Percentiles rank a stretch among this genome's conserved stretches.
phyloP scores from a whole-genome alignment of 495 filamentous ascomycete species.

The Aspergillus indologenus region DNA sequence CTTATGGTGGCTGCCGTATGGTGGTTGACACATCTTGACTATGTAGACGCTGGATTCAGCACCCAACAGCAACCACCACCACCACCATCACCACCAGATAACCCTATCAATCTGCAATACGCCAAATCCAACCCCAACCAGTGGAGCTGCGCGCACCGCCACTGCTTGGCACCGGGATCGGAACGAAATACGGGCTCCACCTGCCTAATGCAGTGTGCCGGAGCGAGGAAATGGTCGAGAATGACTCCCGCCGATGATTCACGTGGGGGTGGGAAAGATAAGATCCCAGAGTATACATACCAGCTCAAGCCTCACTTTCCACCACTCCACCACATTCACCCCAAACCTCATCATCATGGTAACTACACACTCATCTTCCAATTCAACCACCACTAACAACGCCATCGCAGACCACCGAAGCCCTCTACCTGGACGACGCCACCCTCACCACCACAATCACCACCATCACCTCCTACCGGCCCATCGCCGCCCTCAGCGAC shows the following conservation, averaged over 20 bases:
- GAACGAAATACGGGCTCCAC: background rate
- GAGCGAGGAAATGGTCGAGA: background rate
- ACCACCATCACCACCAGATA: no score
- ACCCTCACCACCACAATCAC: conserved; percentile 46
- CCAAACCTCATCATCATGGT: background rate
- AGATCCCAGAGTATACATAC: background rate
- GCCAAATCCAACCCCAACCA: background rate
- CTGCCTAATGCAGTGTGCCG: background rate
- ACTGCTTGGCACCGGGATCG: background rate
- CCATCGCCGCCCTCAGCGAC: conserved; percentile 46
- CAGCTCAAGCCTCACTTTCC: background rate
- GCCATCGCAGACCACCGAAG: conserved; percentile 24
- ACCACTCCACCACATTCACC: background rate
- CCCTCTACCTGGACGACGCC: conserved; percentile 54
- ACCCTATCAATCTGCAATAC: no score
- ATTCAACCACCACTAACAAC: no score
- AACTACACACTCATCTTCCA: background rate
- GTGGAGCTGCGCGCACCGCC: background rate
- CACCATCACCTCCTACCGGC: conserved; percentile 42
- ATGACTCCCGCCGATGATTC: no score
- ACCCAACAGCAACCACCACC: no score
- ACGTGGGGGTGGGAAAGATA: background rate
- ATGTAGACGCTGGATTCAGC: no score
- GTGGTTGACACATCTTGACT: no score
- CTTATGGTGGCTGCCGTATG: no score